Base-by-base conservation (phyloP, 2,329 filamentous ascomycete genomes). In the Colletotrichum camelliae region DNA sequence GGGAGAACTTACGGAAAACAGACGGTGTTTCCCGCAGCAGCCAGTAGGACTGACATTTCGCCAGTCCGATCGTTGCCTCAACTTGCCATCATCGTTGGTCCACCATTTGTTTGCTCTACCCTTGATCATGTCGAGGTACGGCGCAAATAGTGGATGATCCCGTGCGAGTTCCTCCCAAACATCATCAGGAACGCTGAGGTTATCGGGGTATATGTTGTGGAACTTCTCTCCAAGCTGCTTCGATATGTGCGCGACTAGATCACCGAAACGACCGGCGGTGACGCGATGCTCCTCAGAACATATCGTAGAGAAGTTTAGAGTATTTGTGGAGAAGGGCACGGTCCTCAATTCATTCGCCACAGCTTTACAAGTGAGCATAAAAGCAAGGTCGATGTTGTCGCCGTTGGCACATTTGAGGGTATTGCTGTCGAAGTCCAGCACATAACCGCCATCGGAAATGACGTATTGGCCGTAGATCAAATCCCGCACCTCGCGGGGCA, bases 141-240 rank as follows among this genome's bases (percentile, higher is more conserved):
- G 39, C 4, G 39, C 39, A n/a, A 67, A 67, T 5, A 2, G 10
- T 4, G 64, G 64, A 35, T 67, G 29, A 1, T 7, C 43, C 4
- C 12, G 13, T 2, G 3, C 1, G 0, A 67, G 12, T 4, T 67
- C 64, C 18, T 6, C 8, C 64, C 64, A 67, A 1, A 67, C n/a
- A n/a, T 57, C 48, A 2, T 57, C 48, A 3, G 66, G 66, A 1
- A 68, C 48, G 16, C 13, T 67, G n/a, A 68, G 31, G 9, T 16
- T 27, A 1, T 35, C 13, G 5, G 48, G 66, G 0, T 29, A 35
- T 0, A 43, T 37, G 1, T 0, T 5, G 4, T 1, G 0, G 0
- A 68, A 21, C 18, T 18, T 37, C 7, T 15, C 4, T 0, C 65
- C 65, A 15, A 21, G 15, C 39, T 33, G 31, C 9, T 33, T 33